Evolutionary conservation across 208 protist species (phyloP), one percentile per base, ranked within the genome.

Genomic region (Vickermania spadyakhi): DNA sequence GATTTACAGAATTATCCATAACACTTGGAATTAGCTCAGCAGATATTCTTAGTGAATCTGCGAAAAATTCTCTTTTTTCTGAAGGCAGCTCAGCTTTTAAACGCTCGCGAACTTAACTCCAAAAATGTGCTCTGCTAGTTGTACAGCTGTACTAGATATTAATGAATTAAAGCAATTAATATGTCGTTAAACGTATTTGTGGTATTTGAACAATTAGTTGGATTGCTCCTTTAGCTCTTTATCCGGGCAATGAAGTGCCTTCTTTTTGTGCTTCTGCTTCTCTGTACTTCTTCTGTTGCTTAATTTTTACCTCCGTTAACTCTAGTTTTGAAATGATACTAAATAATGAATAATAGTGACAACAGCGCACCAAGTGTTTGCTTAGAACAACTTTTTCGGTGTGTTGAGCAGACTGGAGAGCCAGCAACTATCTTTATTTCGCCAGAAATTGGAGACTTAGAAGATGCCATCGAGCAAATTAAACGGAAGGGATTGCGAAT

Each of bases 371-470:
- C 13, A 27, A 7, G 51, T 55, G 11, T 28, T 55, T 18, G 21
- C 51, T 27, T 55, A 28, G 21, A 55, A 23, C 14, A 49, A 42
- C 28, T 42, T n/a, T 22, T 59, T 59, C 56, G 64, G 27, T 70
- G 68, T 11, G 85, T 93, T n/a, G 70, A 83, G 49, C 57, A 65
- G 2, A 76, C 80, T 7, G 85, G 89, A 0, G 85, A 89, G 21
- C 72, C 81, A 36, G 72, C 72, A 2, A 68, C 92, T 45, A 60
- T 92, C 18, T 77, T 76, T 30, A 68, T 74, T 5, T 77, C 72
- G 29, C 31, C 68, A 41, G 67, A 71, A 52, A 36, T 89, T 28
- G 77, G 71, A 14, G 77, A 91, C 53, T 62, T 95, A 30, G 89
- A 95, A 63, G 66, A 56, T 11, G 69, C 89, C 31, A 73, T 89